Evolutionary conservation across 2,329 filamentous ascomycete genomes (phyloP).

Genomic region (Colletotrichum tofieldiae): DNA sequence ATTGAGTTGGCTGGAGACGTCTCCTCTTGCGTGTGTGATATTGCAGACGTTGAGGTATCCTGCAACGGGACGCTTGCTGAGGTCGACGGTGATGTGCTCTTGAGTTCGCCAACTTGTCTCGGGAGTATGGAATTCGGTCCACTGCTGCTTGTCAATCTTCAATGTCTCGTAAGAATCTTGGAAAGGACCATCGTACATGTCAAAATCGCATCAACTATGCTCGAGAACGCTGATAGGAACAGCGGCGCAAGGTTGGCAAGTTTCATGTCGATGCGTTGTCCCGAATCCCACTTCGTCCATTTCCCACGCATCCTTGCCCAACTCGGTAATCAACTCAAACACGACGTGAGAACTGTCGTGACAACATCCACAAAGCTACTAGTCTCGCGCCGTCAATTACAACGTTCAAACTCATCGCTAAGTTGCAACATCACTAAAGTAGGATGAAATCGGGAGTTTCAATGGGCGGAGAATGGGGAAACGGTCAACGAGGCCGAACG

Average conservation of each 20-base stretch:
- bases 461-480: neutral
- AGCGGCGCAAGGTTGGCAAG: constrained; percentile 14
- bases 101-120: constrained; percentile 18
- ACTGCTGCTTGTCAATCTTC: constrained; percentile 15
- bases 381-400: neutral
- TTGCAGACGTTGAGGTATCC: neutral
- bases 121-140: constrained; percentile 3
- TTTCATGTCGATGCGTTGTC: constrained; percentile 12
- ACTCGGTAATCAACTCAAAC: neutral
- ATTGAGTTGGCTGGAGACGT: neutral
- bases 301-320: constrained; percentile 17
- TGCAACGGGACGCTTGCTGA: constrained; percentile 11
- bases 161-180: neutral
- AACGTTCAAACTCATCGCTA: neutral
- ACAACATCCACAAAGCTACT: constrained; percentile 2
- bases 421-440: neutral
- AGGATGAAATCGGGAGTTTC: neutral
- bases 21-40: constrained; percentile 4
- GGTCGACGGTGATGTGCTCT: constrained; percentile 10
- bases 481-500: constrained; percentile 58
- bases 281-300: neutral
- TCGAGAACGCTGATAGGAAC: constrained; percentile 11
- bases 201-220: neutral
- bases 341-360: neutral
- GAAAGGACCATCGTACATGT: constrained; percentile 4